phyloP scores from a whole-genome alignment of 371 early-diverging fungal genomes.

The Mucor piriformis region DNA sequence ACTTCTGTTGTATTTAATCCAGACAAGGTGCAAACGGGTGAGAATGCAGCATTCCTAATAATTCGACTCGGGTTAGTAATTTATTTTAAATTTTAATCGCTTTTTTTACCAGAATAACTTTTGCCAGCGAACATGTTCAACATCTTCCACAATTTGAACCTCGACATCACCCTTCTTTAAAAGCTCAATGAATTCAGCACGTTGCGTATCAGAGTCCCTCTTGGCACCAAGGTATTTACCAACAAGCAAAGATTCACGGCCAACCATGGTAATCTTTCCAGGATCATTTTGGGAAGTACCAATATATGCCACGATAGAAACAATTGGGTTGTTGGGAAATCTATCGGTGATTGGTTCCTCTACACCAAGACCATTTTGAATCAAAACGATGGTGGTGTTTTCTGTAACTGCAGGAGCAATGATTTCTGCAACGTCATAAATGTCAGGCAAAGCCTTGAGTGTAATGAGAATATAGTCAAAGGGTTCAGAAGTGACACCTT shows the following conservation, averaged over 20 bases:
- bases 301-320: conserved; percentile 78
- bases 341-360: conserved; percentile 65
- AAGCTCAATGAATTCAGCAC: conserved; percentile 37
- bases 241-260: conserved; percentile 36
- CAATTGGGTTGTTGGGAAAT: conserved; percentile 71
- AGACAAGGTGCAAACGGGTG: conserved; percentile 70
- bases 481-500: conserved; percentile 39
- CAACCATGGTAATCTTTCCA: conserved; percentile 61
- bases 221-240: conserved; percentile 38
- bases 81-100: neutral
- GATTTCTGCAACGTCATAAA: conserved; percentile 62
- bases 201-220: conserved; percentile 26
- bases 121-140: conserved; percentile 79
- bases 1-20: conserved; percentile 68
- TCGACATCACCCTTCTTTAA: conserved; percentile 59
- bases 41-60: conserved; percentile 76
- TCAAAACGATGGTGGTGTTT: conserved; percentile 71
- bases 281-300: conserved; percentile 66
- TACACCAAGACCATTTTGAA: conserved; percentile 87
- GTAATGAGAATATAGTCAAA: conserved; percentile 79
- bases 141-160: conserved; percentile 52
- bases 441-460: conserved; percentile 75
- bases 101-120: conserved; percentile 76
- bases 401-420: conserved; percentile 65
- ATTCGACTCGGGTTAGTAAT: neutral